These are phyloP conservation scores for Fusarium musae DNA, from an alignment of 2,329 filamentous ascomycete species.

Conservation along the genomic window DNA sequence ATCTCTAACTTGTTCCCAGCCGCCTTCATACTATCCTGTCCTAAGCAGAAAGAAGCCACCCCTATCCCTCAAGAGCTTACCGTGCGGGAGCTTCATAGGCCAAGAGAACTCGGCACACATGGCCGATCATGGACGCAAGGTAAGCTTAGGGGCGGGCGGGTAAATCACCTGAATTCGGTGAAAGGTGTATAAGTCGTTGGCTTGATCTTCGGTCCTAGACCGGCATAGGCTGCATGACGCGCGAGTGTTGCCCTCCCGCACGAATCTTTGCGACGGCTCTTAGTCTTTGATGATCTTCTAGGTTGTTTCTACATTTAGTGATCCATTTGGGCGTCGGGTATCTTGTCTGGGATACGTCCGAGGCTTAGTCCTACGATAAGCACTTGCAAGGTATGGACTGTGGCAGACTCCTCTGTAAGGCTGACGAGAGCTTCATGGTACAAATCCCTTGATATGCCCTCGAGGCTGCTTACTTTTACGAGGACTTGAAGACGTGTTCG, in stretches of 20 bases:
- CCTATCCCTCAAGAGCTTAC: constrained; percentile 3
- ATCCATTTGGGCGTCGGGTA: background rate
- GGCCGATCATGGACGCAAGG: constrained; percentile 18
- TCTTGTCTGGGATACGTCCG: constrained; percentile 1
- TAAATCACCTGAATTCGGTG: constrained; percentile 4
- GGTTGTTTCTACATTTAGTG: constrained; percentile 8
- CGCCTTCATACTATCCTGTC: background rate
- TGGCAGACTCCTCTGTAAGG: constrained; percentile 32
- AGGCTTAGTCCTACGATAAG: constrained; percentile 39
- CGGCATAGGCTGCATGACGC: constrained; percentile 24
- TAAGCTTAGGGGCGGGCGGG: background rate
- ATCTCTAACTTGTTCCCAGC: constrained; percentile 35
- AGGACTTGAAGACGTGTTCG: background rate
- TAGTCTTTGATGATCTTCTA: background rate
- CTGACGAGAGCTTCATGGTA: constrained; percentile 41
- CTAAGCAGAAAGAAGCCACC: background rate
- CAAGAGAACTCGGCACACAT: constrained; percentile 23
- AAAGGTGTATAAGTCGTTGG: constrained; percentile 25
- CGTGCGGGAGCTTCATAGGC: constrained; percentile 14
- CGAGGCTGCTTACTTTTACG: constrained; percentile 9
- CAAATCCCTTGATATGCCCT: constrained; percentile 17
- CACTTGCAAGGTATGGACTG: constrained; percentile 38
- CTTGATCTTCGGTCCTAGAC: constrained; percentile 6
- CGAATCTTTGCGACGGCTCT: background rate
- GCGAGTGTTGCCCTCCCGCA: constrained; percentile 1